These are phyloP conservation scores for Alternaria novae-zelandiae DNA, from an alignment of 2,329 filamentous ascomycete species.

Conservation along the genomic window DNA sequence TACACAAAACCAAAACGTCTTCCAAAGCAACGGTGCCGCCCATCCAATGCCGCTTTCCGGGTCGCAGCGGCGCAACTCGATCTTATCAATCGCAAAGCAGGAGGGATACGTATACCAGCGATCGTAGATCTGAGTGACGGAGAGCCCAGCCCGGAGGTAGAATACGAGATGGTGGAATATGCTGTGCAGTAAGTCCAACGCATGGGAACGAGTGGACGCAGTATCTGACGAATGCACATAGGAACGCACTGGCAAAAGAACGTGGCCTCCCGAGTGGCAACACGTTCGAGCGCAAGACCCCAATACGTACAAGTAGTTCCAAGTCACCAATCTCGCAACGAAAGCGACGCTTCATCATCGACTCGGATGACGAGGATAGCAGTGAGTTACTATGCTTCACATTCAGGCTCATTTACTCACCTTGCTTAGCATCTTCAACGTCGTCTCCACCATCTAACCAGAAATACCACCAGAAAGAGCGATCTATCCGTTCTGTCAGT, in stretches of 20 bases:
- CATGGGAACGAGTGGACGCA: fast-evolving
- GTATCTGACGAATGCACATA: background rate
- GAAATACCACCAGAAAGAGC: background rate
- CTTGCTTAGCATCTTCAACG: background rate
- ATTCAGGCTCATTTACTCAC: fast-evolving
- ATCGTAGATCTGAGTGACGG: background rate
- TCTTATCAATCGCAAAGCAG: background rate
- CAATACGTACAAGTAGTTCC: background rate
- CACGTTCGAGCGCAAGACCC: background rate
- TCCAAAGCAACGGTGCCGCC: background rate
- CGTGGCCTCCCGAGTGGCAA: background rate
- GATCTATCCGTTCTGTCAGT: fast-evolving
- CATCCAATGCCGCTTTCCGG: background rate
- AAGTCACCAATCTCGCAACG: no score
- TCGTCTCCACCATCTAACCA: background rate
- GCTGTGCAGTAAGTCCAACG: background rate
- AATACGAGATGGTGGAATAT: background rate
- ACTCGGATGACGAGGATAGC: background rate
- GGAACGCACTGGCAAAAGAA: background rate
- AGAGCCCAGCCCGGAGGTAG: background rate
- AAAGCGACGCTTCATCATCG: background rate
- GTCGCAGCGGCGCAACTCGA: background rate
- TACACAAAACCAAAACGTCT: background rate
- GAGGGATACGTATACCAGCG: background rate
- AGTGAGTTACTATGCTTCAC: background rate